Conservation (phyloP, 176 grass and related monocot species). For the Ananas comosus region DNA sequence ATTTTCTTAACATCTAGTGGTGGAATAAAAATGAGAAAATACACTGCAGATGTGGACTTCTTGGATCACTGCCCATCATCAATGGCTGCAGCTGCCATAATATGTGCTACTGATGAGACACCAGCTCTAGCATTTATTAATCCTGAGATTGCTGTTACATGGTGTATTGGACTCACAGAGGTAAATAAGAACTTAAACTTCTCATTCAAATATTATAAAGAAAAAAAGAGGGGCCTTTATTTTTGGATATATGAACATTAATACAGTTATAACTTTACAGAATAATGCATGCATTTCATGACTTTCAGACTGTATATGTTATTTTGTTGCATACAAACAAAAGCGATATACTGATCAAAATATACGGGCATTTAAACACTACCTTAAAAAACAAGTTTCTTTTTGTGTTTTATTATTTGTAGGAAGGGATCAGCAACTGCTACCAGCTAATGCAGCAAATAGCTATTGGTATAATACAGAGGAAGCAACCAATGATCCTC, state of each 20-base stretch:
- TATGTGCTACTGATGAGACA: constrained; percentile 51
- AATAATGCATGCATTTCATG: too few species aligned
- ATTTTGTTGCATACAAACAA: too few species aligned
- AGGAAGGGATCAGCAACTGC: constrained; percentile 72
- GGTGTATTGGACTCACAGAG: constrained; percentile 84
- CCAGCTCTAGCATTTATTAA: constrained; percentile 32
- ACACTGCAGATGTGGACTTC: constrained; percentile 54
- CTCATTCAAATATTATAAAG: background rate
- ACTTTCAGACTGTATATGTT: too few species aligned
- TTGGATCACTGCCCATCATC: constrained; percentile 70
- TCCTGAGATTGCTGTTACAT: constrained; percentile 42
- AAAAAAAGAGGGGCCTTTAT: background rate
- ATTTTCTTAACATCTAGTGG: background rate
- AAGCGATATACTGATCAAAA: too few species aligned
- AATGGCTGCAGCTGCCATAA: constrained; percentile 70
- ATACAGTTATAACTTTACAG: too few species aligned
- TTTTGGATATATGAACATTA: too few species aligned
- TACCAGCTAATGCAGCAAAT: constrained; percentile 60
- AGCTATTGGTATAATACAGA: constrained; percentile 32
- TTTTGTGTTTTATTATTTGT: constrained; percentile 7
- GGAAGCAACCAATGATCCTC: constrained; percentile 21
- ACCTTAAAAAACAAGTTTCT: background rate
- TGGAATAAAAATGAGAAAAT: background rate
- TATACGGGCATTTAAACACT: too few species aligned
- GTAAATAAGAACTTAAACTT: constrained; percentile 24